These are phyloP conservation scores for Colletotrichum chrysophilum DNA, from an alignment of 2,329 filamentous ascomycete genomes.

Conservation along the genomic window DNA sequence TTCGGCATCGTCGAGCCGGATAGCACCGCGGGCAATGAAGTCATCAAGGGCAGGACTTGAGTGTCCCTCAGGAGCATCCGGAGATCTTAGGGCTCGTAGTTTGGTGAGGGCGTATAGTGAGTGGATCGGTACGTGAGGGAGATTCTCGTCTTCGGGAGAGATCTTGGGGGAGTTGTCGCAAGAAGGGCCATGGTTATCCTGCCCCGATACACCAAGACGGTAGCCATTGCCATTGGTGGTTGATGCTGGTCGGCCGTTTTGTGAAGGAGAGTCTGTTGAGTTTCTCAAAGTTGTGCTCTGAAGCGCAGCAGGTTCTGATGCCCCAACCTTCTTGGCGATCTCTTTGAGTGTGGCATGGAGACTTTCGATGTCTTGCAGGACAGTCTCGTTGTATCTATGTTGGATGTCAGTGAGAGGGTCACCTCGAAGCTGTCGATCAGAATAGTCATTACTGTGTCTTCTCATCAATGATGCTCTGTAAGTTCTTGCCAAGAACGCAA, in stretches of 20 bases:
- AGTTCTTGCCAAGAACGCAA: constrained; percentile 45
- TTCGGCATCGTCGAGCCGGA: constrained; percentile 53
- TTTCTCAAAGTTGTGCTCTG: constrained; percentile 2
- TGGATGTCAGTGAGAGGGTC: neutral
- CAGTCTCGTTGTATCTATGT: constrained; percentile 12
- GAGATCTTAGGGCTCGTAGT: constrained; percentile 38
- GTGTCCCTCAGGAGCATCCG: constrained; percentile 26
- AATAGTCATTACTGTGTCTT: constrained; percentile 37
- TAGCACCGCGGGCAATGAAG: constrained; percentile 41
- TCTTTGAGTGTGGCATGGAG: constrained; percentile 13
- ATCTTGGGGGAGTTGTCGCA: constrained; percentile 28
- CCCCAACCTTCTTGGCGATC: constrained; percentile 11
- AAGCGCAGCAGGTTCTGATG: constrained; percentile 8
- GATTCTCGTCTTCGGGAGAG: constrained; percentile 34
- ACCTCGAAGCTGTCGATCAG: constrained; percentile 4
- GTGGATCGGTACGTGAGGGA: constrained; percentile 43
- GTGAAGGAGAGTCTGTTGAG: neutral
- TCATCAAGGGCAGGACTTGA: constrained; percentile 28
- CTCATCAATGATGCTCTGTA: constrained; percentile 47
- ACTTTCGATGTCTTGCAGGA: constrained; percentile 21
- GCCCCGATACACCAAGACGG: neutral
- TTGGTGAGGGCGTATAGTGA: constrained; percentile 44
- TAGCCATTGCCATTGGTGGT: neutral
- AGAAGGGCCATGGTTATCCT: constrained; percentile 22
- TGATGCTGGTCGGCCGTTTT: neutral